Conservation (phyloP, 441 rosid species). For the Pelargonium fulgidum region DNA sequence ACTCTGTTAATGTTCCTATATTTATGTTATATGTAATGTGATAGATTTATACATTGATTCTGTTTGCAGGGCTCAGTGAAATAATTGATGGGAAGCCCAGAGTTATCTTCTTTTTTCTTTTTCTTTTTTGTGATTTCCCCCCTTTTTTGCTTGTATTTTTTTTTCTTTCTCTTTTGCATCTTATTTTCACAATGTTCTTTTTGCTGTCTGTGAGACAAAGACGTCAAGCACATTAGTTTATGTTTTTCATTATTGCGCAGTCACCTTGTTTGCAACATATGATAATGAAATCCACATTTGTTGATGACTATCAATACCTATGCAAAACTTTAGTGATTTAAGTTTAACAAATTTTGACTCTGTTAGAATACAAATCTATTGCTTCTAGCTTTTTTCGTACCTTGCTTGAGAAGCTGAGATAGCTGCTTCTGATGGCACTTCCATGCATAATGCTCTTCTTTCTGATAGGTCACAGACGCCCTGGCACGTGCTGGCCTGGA, state of each 20-base stretch:
- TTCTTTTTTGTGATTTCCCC: no score
- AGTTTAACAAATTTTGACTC: background rate
- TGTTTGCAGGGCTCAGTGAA: background rate
- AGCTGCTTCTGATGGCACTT: no score
- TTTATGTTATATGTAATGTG: background rate
- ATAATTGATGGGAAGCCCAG: background rate
- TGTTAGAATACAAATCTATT: background rate
- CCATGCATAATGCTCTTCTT: no score
- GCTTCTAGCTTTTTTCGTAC: no score
- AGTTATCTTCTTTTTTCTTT: background rate
- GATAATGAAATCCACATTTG: background rate
- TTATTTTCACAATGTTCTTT: background rate
- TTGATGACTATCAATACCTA: background rate
- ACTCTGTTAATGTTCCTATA: background rate
- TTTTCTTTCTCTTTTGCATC: no score
- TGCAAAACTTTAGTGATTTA: background rate
- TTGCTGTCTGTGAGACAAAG: background rate
- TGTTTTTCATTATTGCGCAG: background rate
- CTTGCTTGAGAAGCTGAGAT: no score
- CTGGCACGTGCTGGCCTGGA: conserved; percentile 62
- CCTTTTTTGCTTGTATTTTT: no score
- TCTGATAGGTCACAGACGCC: conserved; percentile 51
- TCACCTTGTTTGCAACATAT: background rate
- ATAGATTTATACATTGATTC: background rate
- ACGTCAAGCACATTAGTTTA: no score